These are phyloP conservation scores for Mucor irregularis DNA, from an alignment of 371 early-diverging fungal genomes.

Conservation along the genomic window DNA sequence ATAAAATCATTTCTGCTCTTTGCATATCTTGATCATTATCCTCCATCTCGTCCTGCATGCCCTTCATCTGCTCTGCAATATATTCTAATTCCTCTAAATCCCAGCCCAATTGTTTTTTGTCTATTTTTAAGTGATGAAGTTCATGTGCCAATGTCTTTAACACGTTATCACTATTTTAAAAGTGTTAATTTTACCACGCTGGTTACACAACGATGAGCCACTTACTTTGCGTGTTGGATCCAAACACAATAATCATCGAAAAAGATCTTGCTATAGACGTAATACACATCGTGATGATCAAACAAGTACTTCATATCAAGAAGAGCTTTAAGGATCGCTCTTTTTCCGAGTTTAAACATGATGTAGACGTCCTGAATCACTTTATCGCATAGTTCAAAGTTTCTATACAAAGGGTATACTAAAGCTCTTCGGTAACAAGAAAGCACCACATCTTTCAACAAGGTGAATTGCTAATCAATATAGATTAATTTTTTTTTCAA, in stretches of 20 bases:
- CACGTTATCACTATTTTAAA: constrained; percentile 59
- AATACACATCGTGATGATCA: constrained; percentile 85
- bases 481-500: background rate
- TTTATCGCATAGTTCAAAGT: constrained; percentile 69
- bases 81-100: constrained; percentile 74
- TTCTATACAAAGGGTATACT: constrained; percentile 84
- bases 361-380: constrained; percentile 80
- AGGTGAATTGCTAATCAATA: constrained; percentile 58
- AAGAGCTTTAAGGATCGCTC: constrained; percentile 78
- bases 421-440: constrained; percentile 78
- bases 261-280: constrained; percentile 82
- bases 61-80: constrained; percentile 17
- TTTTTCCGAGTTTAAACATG: constrained; percentile 81
- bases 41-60: constrained; percentile 9
- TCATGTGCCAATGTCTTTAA: constrained; percentile 77
- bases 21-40: constrained; percentile 12
- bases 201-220: background rate
- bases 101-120: constrained; percentile 73
- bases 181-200: background rate
- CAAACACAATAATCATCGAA: constrained; percentile 97
- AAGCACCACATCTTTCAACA: constrained; percentile 61
- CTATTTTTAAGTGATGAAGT: constrained; percentile 69
- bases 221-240: constrained; percentile 78
- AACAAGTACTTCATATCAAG: constrained; percentile 77
- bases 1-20: constrained; percentile 6